Evolutionary conservation across 345 rosid species (phyloP), one percentile per base, ranked within the genome.

Genomic region (Diplotaxis tenuifolia): DNA sequence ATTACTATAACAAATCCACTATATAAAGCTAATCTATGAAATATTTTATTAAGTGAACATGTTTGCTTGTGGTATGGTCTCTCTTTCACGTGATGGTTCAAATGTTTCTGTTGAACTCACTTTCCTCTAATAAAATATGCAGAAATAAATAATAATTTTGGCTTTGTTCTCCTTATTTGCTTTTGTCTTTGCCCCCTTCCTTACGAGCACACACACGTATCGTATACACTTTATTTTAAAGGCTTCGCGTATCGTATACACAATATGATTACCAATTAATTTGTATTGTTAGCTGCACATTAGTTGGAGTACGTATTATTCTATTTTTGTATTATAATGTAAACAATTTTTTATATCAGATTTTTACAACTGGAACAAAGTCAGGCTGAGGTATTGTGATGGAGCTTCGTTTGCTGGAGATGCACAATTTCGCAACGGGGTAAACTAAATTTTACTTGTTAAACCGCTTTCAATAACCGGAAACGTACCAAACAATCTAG

Each of bases 361-460:
- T 75, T 95, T 95, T 83, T 89, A 95, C 89, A 95, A 95, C 70
- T 95, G 99, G 99, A 95, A 95, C 80, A 90, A 88, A 12, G 97
- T 95, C 58, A 91, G 91, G 81, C 72, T 95, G 23, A 86, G 99
- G 77, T 95, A 95, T 52, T 95, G 99, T 49, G 99, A 95, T 65
- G 99, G 99, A 82, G 99, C 86, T 31, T 95, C 99, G 1, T 95
- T 95, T 76, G 86, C 90, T 1, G 99, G 99, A 78, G 89, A 92
- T 70, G 27, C 83, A 62, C 71, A 73, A 53, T 77, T 81, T 59
- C 81, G 80, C 68, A 84, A 95, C 64, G 96, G 96, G 84, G 99
- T 95, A 85, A 42, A 34, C 23, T 31, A 52, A 6, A 1, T 65
- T 29, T 58, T 16, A 1, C 15, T 20, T 22, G 15, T 22, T 36